These are phyloP conservation scores for Erucastrum elatum DNA, from an alignment of 345 rosid species.

Conservation along the genomic window DNA sequence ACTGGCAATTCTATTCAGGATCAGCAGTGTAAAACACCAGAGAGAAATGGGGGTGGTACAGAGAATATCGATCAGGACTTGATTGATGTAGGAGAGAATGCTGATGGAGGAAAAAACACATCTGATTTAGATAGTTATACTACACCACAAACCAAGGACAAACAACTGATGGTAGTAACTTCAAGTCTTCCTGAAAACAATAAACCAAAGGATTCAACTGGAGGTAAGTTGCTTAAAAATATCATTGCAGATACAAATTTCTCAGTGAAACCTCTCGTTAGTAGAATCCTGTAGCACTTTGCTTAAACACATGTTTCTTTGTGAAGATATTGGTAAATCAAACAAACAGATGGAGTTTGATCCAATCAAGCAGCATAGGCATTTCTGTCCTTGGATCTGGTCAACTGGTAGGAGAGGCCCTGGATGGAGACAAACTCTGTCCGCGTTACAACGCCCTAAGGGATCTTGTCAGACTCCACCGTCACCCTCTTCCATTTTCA, in stretches of 20 bases:
- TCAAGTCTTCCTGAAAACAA: slow-evolving; percentile 41
- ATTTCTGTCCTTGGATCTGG: slow-evolving; percentile 94
- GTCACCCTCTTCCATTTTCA: slow-evolving; percentile 51
- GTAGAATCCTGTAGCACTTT: neutral
- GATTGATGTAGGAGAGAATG: slow-evolving; percentile 17
- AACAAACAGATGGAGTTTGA: slow-evolving; percentile 73
- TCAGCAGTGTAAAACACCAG: slow-evolving; percentile 19
- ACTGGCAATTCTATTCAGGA: slow-evolving; percentile 14
- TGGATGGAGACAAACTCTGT: slow-evolving; percentile 84
- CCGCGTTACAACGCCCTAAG: slow-evolving; percentile 61
- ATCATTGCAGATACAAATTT: neutral
- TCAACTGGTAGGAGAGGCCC: slow-evolving; percentile 54
- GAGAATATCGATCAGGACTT: slow-evolving; percentile 22
- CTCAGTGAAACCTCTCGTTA: neutral
- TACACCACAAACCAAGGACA: slow-evolving; percentile 36
- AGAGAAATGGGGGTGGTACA: slow-evolving; percentile 18
- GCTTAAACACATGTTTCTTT: neutral
- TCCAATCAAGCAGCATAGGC: slow-evolving; percentile 87
- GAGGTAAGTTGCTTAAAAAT: slow-evolving; percentile 42
- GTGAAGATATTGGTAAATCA: slow-evolving; percentile 43
- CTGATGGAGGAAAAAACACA: slow-evolving; percentile 9
- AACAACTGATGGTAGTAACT: slow-evolving; percentile 28
- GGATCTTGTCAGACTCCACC: slow-evolving; percentile 44
- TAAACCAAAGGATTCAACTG: slow-evolving; percentile 34
- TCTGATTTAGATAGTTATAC: slow-evolving; percentile 31